These are phyloP conservation scores for Fomitopsis serialis DNA, from an alignment of 768 basidiomycete genomes.

Conservation along the genomic window DNA sequence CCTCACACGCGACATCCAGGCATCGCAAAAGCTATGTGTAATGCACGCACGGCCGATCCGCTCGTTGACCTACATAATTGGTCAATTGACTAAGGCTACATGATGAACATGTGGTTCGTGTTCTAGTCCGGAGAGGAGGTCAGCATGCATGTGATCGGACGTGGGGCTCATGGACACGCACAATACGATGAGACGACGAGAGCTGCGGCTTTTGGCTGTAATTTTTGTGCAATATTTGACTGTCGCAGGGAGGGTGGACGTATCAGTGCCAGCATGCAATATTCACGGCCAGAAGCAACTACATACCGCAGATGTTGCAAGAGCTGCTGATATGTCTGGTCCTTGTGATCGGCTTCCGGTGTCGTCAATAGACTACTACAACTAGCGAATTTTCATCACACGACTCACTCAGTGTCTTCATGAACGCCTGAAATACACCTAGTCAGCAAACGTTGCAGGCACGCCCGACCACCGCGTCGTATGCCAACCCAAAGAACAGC, in stretches of 20 bases:
- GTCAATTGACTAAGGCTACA: constrained; percentile 5
- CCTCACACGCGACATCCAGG: too few species aligned
- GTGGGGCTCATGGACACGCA: constrained; percentile 39
- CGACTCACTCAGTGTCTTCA: constrained; percentile 47
- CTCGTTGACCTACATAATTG: too few species aligned
- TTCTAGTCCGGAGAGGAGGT: too few species aligned
- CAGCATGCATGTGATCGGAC: too few species aligned
- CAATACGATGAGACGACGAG: constrained; percentile 72
- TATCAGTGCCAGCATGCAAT: too few species aligned
- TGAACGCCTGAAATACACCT: constrained; percentile 71
- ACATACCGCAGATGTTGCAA: constrained; percentile 47
- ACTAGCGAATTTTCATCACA: too few species aligned
- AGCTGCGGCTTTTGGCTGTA: constrained; percentile 71
- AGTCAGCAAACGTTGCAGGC: constrained; percentile 55
- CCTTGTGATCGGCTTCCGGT: constrained; percentile 37
- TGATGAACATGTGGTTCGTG: constrained; percentile 17
- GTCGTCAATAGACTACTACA: too few species aligned
- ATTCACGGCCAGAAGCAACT: constrained; percentile 30
- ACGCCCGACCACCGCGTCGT: constrained; percentile 57
- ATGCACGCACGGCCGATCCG: too few species aligned
- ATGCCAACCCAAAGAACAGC: constrained; percentile 21
- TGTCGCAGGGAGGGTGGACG: too few species aligned
- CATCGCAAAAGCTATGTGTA: too few species aligned
- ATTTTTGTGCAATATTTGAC: too few species aligned
- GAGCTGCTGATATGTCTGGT: constrained; percentile 62